These are phyloP conservation scores for Mucor plumbeus DNA, from an alignment of 371 early-diverging fungal genomes.

Conservation along the genomic window DNA sequence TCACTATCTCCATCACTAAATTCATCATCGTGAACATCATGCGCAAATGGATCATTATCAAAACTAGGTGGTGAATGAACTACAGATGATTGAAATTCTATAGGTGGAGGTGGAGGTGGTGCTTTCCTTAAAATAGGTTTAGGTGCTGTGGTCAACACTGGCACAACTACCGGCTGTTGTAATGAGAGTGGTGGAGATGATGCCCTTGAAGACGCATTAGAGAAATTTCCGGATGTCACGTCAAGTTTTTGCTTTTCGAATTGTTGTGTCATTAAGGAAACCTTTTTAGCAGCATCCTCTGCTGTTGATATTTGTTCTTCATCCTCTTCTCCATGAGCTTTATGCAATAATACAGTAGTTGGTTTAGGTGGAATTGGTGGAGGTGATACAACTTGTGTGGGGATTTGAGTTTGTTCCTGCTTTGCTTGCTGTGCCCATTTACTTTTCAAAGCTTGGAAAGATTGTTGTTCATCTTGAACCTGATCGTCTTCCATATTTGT, in stretches of 20 bases:
- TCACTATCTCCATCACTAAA: constrained; percentile 21
- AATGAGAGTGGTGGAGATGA: background rate
- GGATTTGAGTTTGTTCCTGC: constrained; percentile 1
- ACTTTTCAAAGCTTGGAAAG: constrained; percentile 29
- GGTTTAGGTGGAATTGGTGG: constrained; percentile 40
- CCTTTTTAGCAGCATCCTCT: constrained; percentile 6
- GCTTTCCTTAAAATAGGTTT: constrained; percentile 3
- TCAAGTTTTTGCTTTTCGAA: constrained; percentile 10
- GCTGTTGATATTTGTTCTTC: background rate
- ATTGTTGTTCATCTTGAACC: constrained; percentile 25
- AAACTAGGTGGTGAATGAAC: background rate
- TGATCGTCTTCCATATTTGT: background rate
- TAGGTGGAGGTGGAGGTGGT: background rate
- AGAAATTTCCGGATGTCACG: constrained; percentile 18
- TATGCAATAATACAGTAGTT: constrained; percentile 3
- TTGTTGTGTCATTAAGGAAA: constrained; percentile 20
- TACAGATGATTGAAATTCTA: constrained; percentile 1
- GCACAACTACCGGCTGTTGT: background rate
- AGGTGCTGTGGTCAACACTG: background rate
- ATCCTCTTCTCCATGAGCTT: constrained; percentile 1
- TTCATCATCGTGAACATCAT: constrained; percentile 1
- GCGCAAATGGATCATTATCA: constrained; percentile 6
- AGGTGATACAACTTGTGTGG: constrained; percentile 3
- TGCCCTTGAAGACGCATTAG: background rate
- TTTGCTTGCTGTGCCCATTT: constrained; percentile 31